Evolutionary conservation across 176 grass and related monocot genomes (phyloP).

Genomic region (Rhipidocladum racemiflorum): DNA sequence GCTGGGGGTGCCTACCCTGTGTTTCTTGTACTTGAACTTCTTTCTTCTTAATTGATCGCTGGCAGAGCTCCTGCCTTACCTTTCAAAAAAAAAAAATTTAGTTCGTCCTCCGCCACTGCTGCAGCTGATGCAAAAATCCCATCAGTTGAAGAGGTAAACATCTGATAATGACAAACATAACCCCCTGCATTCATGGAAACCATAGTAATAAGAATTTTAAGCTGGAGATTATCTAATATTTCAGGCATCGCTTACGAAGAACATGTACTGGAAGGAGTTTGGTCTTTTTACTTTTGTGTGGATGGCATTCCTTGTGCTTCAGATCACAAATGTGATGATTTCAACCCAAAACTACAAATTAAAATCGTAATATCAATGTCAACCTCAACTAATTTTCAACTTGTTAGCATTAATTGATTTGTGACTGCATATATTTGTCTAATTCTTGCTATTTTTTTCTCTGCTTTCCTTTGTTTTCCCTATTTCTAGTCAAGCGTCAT

Average conservation of each 20-base stretch:
- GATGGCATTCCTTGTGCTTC: slow-evolving; percentile 75
- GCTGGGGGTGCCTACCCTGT: too few relatives aligned
- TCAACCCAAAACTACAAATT: slow-evolving; percentile 13
- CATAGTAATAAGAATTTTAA: neutral
- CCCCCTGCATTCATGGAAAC: neutral
- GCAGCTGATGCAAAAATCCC: slow-evolving; percentile 33
- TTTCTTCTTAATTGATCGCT: too few relatives aligned
- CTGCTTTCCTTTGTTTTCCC: neutral
- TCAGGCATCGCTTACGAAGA: slow-evolving; percentile 62
- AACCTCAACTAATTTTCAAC: slow-evolving; percentile 3
- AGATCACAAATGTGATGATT: slow-evolving; percentile 62
- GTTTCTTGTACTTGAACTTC: too few relatives aligned
- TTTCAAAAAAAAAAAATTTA: too few relatives aligned
- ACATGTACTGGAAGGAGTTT: slow-evolving; percentile 83
- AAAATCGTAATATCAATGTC: slow-evolving; percentile 11
- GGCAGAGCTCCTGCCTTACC: too few relatives aligned
- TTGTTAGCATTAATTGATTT: slow-evolving; percentile 5
- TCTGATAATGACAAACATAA: slow-evolving; percentile 2
- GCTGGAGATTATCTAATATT: slow-evolving; percentile 24
- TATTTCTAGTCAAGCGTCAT: neutral
- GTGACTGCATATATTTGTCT: neutral
- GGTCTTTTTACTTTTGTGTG: slow-evolving; percentile 83
- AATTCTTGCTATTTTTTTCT: neutral
- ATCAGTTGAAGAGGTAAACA: slow-evolving; percentile 56
- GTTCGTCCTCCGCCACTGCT: too few relatives aligned